Evolutionary conservation across 257 asterid species (phyloP).

Genomic region (Gardenia jasminoides): DNA sequence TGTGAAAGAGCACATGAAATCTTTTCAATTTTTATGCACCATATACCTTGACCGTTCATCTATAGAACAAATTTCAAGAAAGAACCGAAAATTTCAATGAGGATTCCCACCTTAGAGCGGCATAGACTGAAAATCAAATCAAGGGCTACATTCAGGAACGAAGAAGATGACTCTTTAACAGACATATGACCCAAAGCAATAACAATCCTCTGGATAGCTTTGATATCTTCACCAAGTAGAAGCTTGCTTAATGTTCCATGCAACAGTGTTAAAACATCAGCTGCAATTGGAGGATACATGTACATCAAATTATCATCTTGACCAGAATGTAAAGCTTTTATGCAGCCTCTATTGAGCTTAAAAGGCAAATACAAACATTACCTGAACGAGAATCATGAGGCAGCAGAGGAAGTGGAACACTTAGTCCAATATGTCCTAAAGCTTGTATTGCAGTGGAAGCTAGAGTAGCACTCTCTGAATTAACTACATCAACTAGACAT

Average conservation of each 20-base stretch:
- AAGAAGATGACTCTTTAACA: slow-evolving; percentile 62
- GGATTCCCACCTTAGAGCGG: slow-evolving; percentile 74
- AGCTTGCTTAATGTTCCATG: slow-evolving; percentile 67
- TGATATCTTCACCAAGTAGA: slow-evolving; percentile 79
- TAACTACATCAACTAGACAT: slow-evolving; percentile 71
- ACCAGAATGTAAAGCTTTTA: neutral
- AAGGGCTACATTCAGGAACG: slow-evolving; percentile 64
- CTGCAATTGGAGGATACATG: slow-evolving; percentile 45
- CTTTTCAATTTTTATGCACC: slow-evolving; percentile 13
- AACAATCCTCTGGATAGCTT: slow-evolving; percentile 76
- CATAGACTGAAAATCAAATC: slow-evolving; percentile 87
- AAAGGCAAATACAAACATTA: slow-evolving; percentile 28
- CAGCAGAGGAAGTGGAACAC: slow-evolving; percentile 69
- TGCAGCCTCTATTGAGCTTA: neutral
- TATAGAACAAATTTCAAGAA: slow-evolving; percentile 10
- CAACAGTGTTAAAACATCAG: slow-evolving; percentile 53
- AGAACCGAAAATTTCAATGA: neutral
- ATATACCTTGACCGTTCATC: neutral
- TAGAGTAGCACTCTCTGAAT: slow-evolving; percentile 61
- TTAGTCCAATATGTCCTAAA: slow-evolving; percentile 92
- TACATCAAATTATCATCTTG: neutral
- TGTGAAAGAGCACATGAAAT: neutral
- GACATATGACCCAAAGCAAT: slow-evolving; percentile 92
- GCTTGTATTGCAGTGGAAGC: slow-evolving; percentile 94
- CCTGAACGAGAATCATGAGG: slow-evolving; percentile 64